Evolutionary conservation across 1,139 yeast species (phyloP).

Genomic region (Debaryomyces coudertii): DNA sequence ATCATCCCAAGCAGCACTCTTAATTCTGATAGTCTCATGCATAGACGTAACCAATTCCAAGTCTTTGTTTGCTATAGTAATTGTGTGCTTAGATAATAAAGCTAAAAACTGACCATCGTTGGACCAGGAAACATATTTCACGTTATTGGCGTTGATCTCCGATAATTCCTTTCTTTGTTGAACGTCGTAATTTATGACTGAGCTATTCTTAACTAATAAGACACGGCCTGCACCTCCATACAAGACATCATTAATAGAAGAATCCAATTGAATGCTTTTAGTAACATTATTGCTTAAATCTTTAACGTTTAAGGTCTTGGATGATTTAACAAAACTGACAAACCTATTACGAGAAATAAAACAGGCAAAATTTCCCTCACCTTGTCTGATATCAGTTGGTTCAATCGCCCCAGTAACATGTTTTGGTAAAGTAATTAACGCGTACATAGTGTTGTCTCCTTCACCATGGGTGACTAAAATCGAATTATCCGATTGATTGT

Average conservation of each 20-base stretch:
- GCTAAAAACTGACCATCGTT: constrained; percentile 87
- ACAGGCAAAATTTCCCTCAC: constrained; percentile 82
- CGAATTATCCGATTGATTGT: constrained; percentile 90
- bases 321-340: constrained; percentile 70
- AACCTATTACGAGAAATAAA: constrained; percentile 95
- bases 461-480: constrained; percentile 81
- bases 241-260: constrained; percentile 71
- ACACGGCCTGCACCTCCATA: constrained; percentile 84
- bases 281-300: constrained; percentile 83
- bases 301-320: constrained; percentile 74
- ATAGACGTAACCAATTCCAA: constrained; percentile 79
- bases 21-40: constrained; percentile 96
- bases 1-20: constrained; percentile 98
- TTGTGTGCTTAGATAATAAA: constrained; percentile 86
- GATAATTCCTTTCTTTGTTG: constrained; percentile 85
- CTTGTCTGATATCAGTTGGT: constrained; percentile 76
- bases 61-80: constrained; percentile 81
- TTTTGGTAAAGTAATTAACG: constrained; percentile 77
- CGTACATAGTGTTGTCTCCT: constrained; percentile 65
- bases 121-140: constrained; percentile 91
- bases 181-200: constrained; percentile 84
- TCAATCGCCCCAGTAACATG: constrained; percentile 92
- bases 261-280: constrained; percentile 76
- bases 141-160: constrained; percentile 72
- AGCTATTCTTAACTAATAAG: constrained; percentile 68